Percentiles rank a stretch among this genome's conserved stretches.
Conservation (phyloP, 192 early-diverging fungal genomes). For the Diversispora eburnea region DNA sequence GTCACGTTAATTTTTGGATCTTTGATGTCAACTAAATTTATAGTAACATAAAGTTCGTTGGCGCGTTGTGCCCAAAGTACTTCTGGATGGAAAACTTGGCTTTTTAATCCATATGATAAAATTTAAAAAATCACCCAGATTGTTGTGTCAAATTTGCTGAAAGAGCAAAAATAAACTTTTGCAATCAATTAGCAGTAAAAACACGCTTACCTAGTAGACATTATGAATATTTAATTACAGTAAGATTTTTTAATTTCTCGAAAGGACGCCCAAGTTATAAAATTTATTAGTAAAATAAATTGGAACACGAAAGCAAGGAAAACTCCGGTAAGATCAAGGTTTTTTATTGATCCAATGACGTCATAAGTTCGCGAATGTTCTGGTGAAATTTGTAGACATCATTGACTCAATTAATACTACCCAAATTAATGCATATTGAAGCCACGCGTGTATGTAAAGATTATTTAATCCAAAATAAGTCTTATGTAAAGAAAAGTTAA, state of each 20-base stretch:
- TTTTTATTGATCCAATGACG: neutral
- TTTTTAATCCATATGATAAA: neutral
- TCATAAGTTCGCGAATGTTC: conserved; percentile 11
- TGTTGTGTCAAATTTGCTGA: neutral
- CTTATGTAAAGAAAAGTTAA: too few species aligned
- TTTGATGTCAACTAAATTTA: conserved; percentile 69
- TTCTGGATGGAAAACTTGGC: conserved; percentile 23
- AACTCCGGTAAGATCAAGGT: neutral
- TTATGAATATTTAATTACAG: too few species aligned
- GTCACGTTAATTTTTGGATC: conserved; percentile 55
- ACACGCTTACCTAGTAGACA: too few species aligned
- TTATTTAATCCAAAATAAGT: too few species aligned
- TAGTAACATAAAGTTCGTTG: conserved; percentile 78
- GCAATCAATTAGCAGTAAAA: too few species aligned
- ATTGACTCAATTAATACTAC: too few species aligned
- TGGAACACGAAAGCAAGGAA: neutral
- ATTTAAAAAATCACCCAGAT: neutral
- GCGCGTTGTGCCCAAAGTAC: conserved; percentile 91
- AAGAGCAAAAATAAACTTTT: neutral
- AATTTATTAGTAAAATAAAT: neutral
- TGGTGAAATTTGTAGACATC: neutral
- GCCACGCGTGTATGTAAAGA: too few species aligned
- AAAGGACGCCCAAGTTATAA: neutral
- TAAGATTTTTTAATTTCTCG: too few species aligned
- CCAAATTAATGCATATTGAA: too few species aligned